phyloP scores from a whole-genome alignment of 331 rosid genomes.

The Malus hybrid region DNA sequence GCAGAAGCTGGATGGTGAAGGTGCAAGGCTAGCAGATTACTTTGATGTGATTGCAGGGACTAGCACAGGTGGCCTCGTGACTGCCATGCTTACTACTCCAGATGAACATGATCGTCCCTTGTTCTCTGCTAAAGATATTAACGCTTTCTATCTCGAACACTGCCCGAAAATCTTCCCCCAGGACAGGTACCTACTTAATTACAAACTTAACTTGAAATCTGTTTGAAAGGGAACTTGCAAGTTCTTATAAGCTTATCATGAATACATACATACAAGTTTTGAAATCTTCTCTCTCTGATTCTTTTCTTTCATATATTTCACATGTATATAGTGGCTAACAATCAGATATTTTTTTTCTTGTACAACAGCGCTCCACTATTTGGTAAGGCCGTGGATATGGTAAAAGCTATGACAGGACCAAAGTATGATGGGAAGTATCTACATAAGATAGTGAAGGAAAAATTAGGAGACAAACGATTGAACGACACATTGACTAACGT shows the following conservation, averaged over 20 bases:
- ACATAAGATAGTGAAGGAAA: constrained; percentile 14
- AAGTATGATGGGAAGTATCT: constrained; percentile 44
- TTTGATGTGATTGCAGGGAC: constrained; percentile 31
- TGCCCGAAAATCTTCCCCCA: constrained; percentile 26
- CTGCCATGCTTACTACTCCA: constrained; percentile 31
- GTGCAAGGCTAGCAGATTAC: constrained; percentile 32
- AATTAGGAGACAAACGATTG: constrained; percentile 27
- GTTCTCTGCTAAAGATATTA: constrained; percentile 23
- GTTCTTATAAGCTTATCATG: not conserved
- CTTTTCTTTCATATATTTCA: not conserved
- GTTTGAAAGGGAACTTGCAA: no score
- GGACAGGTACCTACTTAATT: not conserved
- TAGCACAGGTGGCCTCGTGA: constrained; percentile 33
- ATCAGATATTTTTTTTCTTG: not conserved
- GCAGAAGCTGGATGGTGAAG: constrained; percentile 27
- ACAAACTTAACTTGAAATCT: not conserved
- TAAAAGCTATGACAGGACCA: constrained; percentile 32
- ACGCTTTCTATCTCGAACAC: constrained; percentile 16
- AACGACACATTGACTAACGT: constrained; percentile 36
- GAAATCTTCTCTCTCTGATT: not conserved
- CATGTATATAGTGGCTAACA: not conserved
- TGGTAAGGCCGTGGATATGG: not conserved
- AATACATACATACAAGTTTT: not conserved
- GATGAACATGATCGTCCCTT: constrained; percentile 13
- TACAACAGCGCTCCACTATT: not conserved